Conservation (phyloP, 1,284 basidiomycete genomes). For the Leccinum fallax region DNA sequence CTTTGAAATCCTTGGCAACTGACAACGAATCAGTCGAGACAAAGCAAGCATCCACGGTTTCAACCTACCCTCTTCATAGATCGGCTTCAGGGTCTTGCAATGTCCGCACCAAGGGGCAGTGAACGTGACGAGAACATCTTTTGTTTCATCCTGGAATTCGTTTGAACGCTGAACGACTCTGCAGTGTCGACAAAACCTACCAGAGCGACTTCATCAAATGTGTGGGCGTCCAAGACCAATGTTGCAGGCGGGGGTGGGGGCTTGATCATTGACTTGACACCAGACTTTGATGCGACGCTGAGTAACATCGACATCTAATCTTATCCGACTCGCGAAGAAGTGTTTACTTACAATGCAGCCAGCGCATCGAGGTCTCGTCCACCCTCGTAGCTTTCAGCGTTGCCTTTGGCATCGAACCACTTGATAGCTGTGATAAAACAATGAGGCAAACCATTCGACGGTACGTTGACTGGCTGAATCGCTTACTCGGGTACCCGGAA, state of each 20-base stretch:
- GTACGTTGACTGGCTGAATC: conserved; percentile 8
- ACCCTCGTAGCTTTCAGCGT: conserved; percentile 71
- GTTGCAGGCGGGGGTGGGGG: conserved; percentile 80
- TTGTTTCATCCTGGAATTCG: conserved; percentile 59
- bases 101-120: conserved; percentile 90
- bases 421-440: conserved; percentile 68
- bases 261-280: conserved; percentile 85
- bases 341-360: conserved; percentile 63
- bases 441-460: not conserved
- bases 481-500: conserved; percentile 84
- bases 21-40: conserved; percentile 22
- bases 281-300: conserved; percentile 76
- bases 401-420: conserved; percentile 81
- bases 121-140: conserved; percentile 90
- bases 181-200: conserved; percentile 41
- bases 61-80: conserved; percentile 68
- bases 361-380: conserved; percentile 84
- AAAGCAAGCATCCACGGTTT: not conserved
- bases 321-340: not conserved
- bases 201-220: conserved; percentile 77
- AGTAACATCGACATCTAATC: not conserved
- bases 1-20: conserved; percentile 78
- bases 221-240: conserved; percentile 66
- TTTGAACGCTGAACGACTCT: conserved; percentile 5
- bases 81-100: conserved; percentile 87